phyloP scores from a whole-genome alignment of 306 rosid species.

The Rosa rugosa region DNA sequence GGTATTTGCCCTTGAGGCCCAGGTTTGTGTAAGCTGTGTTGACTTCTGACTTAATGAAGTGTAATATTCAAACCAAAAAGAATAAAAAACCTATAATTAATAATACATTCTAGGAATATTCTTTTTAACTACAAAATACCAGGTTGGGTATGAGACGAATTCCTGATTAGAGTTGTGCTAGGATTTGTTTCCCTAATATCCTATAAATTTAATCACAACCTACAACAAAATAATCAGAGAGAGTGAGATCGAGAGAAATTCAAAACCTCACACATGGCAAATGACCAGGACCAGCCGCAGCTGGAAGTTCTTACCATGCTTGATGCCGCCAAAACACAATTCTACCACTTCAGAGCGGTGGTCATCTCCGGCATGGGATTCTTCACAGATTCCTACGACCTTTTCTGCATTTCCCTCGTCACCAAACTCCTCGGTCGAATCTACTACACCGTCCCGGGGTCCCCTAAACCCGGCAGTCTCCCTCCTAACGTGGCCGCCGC shows the following conservation, averaged over 20 bases:
- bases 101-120: neutral
- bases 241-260: neutral
- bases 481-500: conserved; percentile 42
- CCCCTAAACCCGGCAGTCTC: conserved; percentile 38
- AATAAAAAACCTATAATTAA: too few species aligned
- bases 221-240: neutral
- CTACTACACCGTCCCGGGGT: conserved; percentile 28
- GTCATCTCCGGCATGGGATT: conserved; percentile 48
- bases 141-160: neutral
- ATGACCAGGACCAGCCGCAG: neutral
- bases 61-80: too few species aligned
- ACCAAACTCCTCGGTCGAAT: conserved; percentile 54
- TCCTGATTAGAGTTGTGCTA: neutral
- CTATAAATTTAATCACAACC: neutral
- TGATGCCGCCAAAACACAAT: conserved; percentile 39
- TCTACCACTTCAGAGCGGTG: conserved; percentile 42
- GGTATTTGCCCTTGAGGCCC: too few species aligned
- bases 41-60: too few species aligned
- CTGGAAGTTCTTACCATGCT: conserved; percentile 22
- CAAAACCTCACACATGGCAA: conserved; percentile 21
- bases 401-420: conserved; percentile 47
- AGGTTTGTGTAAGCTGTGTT: too few species aligned
- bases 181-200: neutral
- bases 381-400: conserved; percentile 51
- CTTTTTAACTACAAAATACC: neutral